These are phyloP conservation scores for Areca catechu DNA, from an alignment of 176 grass and related monocot species.

Conservation along the genomic window DNA sequence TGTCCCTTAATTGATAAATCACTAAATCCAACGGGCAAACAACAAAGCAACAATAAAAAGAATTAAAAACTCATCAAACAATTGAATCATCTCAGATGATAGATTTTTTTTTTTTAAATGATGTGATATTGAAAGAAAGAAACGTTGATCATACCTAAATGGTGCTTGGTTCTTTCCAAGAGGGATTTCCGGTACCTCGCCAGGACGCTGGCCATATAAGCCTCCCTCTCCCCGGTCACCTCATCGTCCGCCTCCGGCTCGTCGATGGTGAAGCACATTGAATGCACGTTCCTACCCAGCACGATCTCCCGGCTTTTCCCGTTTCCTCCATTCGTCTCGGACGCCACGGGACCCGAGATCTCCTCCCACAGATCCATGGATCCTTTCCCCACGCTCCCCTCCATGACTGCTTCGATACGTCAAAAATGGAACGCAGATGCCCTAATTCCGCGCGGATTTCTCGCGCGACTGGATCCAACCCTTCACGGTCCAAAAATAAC, in stretches of 20 bases:
- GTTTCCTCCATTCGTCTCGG: conserved; percentile 7
- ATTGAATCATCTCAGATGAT: too few species aligned
- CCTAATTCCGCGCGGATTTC: too few species aligned
- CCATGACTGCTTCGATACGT: conserved; percentile 25
- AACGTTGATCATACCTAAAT: conserved; percentile 40
- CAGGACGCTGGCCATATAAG: conserved; percentile 77
- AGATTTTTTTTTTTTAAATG: too few species aligned
- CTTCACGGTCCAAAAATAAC: too few species aligned
- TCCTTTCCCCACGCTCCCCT: conserved; percentile 61
- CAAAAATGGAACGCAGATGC: too few species aligned
- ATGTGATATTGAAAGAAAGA: background rate
- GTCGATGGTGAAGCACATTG: conserved; percentile 45
- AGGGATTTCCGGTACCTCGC: conserved; percentile 56
- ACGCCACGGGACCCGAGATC: background rate
- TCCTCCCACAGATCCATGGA: conserved; percentile 30
- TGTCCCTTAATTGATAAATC: too few species aligned
- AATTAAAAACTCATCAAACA: too few species aligned
- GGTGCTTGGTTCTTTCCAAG: conserved; percentile 71
- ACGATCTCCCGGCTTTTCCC: conserved; percentile 45
- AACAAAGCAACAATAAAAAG: too few species aligned
- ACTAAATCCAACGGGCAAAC: too few species aligned
- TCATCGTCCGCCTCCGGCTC: conserved; percentile 89
- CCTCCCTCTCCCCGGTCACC: conserved; percentile 65
- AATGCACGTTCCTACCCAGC: conserved; percentile 70
- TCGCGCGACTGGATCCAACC: too few species aligned